A percentile compares a stretch with the other conserved stretches of the same genome.
phyloP scores from a whole-genome alignment of 306 rosid genomes.

The Delonix regia region DNA sequence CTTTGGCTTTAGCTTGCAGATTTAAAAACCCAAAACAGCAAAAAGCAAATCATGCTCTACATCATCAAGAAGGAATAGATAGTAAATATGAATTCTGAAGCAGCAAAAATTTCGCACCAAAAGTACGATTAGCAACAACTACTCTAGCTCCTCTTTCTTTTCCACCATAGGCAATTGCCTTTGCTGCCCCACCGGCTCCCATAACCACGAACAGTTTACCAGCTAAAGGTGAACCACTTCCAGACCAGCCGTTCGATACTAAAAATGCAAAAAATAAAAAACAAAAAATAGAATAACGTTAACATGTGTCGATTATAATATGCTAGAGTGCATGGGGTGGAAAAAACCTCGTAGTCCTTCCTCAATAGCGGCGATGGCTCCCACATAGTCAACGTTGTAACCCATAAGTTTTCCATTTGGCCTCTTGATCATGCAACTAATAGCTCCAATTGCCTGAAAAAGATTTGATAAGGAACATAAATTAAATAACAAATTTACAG shows the following conservation, averaged over 20 bases:
- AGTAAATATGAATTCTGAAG: not conserved
- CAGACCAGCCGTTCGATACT: conserved; percentile 41
- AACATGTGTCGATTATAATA: not conserved
- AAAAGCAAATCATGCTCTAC: not conserved
- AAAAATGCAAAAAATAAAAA: not conserved
- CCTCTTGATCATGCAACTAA: conserved; percentile 70
- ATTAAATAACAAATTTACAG: not conserved
- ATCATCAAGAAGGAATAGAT: not conserved
- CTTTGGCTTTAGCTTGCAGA: conserved; percentile 57
- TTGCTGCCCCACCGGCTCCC: conserved; percentile 85
- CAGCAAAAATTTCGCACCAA: conserved; percentile 41
- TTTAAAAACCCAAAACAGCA: not conserved
- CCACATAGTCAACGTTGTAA: conserved; percentile 67
- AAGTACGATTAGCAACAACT: conserved; percentile 68
- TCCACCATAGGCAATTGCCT: conserved; percentile 77
- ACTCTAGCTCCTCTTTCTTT: conserved; percentile 80
- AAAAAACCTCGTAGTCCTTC: conserved; percentile 61
- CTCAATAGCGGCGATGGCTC: conserved; percentile 74
- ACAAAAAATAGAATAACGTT: not conserved
- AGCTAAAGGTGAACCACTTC: conserved; percentile 53
- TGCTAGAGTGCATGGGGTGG: not conserved
- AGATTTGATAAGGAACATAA: not conserved
- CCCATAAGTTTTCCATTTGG: conserved; percentile 61
- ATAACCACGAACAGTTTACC: conserved; percentile 68
- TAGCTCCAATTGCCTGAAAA: conserved; percentile 66